Evolutionary conservation across 164 flowering plant species (phyloP), one percentile per base, ranked within the genome.

Genomic region (Santalum album): DNA sequence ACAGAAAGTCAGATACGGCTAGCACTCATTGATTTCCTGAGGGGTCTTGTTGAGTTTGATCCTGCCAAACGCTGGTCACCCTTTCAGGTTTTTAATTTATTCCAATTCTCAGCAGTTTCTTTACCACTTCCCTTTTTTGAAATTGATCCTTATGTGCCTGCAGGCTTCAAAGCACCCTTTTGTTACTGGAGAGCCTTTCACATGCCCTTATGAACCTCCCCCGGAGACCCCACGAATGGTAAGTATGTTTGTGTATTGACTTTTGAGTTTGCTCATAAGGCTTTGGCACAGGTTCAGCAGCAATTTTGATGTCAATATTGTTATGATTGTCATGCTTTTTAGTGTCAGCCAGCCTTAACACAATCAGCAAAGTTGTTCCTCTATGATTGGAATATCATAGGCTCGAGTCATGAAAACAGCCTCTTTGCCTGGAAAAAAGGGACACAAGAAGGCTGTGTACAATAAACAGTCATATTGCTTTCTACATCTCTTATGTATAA

Each of bases 61-160:
- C 99, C 99, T 62, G 83, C 82, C 19, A 94, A 90, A 65, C 81
- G 99, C 25, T 94, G 99, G 99, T 90, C 99, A 18, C 99, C 99
- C 55, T 72, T 80, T 65, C 99, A 94, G 97, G 99, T 94, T 51
- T 11, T 54, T 64, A 24, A 47, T 9, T 29, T 29, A 29, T 9
- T 9, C 34, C 9, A 29, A 29, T 29, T 29, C 34, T 3, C 4
- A 4, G 6, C 34, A 3, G 6, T 29, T 29, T 29, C 9, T 29
- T 29, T 29, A 3, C 34, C 9, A 9, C 9, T 29, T 29, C 6
- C 9, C 9, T 29, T 4, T 38, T 38, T 38, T 58, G 39, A 40
- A 9, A 24, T 39, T 55, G 16, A 46, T 54, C 29, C 60, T 32
- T 25, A n/a, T 63, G 11, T 65, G 25, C 50, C 26, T 77, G 64